These are phyloP conservation scores for Citrus sp. DNA, from an alignment of 345 rosid species.

Conservation along the genomic window DNA sequence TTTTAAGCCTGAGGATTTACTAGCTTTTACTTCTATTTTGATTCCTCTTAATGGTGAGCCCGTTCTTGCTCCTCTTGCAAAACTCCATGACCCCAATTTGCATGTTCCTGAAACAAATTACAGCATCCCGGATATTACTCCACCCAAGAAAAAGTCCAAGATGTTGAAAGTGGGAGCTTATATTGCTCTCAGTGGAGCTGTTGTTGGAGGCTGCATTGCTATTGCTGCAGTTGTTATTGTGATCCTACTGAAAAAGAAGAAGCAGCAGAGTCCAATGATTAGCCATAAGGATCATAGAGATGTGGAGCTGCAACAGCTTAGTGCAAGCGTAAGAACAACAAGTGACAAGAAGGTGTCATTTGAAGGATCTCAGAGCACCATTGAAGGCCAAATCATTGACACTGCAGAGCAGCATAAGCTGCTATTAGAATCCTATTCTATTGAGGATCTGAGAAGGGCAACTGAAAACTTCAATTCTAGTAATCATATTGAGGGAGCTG, in stretches of 20 bases:
- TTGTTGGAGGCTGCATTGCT: slow-evolving; percentile 51
- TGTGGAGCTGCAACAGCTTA: slow-evolving; percentile 70
- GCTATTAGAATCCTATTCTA: slow-evolving; percentile 47
- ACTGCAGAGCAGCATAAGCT: slow-evolving; percentile 40
- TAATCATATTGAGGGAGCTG: slow-evolving; percentile 71
- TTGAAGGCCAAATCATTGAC: slow-evolving; percentile 41
- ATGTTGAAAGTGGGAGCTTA: slow-evolving; percentile 50
- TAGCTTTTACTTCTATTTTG: slow-evolving; percentile 49
- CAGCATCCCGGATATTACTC: slow-evolving; percentile 23
- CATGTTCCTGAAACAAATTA: slow-evolving; percentile 23
- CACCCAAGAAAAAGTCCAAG: slow-evolving; percentile 31
- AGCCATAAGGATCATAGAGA: slow-evolving; percentile 33
- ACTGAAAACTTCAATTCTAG: slow-evolving; percentile 73
- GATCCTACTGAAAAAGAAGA: slow-evolving; percentile 50
- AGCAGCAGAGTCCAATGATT: slow-evolving; percentile 18
- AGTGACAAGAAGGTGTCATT: slow-evolving; percentile 86
- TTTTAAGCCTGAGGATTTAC: slow-evolving; percentile 35
- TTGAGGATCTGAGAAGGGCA: slow-evolving; percentile 69
- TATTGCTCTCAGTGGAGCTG: slow-evolving; percentile 48
- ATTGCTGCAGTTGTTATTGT: slow-evolving; percentile 46
- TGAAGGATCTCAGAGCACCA: slow-evolving; percentile 61
- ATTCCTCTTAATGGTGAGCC: slow-evolving; percentile 58
- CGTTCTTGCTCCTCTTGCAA: slow-evolving; percentile 29
- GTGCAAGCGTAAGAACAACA: slow-evolving; percentile 69
- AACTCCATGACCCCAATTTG: slow-evolving; percentile 36